Conservation (phyloP, 148 eudicot genomes). For the Camellia granthamiana region DNA sequence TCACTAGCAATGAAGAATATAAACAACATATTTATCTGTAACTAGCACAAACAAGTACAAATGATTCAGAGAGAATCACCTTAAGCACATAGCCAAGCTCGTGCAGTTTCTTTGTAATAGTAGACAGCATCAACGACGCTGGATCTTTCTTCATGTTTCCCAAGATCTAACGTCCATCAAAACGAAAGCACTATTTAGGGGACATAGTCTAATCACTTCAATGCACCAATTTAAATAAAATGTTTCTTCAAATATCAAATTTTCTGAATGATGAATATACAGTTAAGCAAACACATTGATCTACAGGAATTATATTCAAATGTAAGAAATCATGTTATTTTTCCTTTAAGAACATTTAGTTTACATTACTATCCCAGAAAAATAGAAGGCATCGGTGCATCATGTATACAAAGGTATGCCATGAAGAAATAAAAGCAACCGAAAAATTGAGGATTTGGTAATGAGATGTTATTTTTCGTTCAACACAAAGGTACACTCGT, state of each 20-base stretch:
- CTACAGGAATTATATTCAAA: not conserved
- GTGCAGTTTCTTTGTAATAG: conserved; percentile 67
- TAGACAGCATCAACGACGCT: conserved; percentile 63
- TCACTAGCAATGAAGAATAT: conserved; percentile 3
- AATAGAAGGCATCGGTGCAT: not conserved
- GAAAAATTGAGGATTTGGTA: not conserved
- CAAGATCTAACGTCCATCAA: conserved; percentile 51
- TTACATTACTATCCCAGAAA: not conserved
- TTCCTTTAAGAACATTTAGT: not conserved
- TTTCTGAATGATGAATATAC: not conserved
- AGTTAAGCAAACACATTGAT: not conserved
- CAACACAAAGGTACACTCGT: not conserved
- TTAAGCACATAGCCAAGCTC: conserved; percentile 67
- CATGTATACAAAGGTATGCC: not conserved
- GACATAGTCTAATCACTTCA: not conserved
- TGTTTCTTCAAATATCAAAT: not conserved
- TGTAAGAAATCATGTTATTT: not conserved
- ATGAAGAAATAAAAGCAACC: not conserved
- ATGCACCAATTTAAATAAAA: not conserved
- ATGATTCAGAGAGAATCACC: conserved; percentile 38
- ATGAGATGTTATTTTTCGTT: not conserved
- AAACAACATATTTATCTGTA: not conserved
- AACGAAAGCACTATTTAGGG: conserved; percentile 13
- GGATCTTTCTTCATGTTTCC: conserved; percentile 78
- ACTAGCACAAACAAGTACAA: not conserved